Evolutionary conservation across 192 early-diverging fungal genomes (phyloP), one percentile per base, ranked within the genome.

Genomic region (Phlyctochytrium bullatum): DNA sequence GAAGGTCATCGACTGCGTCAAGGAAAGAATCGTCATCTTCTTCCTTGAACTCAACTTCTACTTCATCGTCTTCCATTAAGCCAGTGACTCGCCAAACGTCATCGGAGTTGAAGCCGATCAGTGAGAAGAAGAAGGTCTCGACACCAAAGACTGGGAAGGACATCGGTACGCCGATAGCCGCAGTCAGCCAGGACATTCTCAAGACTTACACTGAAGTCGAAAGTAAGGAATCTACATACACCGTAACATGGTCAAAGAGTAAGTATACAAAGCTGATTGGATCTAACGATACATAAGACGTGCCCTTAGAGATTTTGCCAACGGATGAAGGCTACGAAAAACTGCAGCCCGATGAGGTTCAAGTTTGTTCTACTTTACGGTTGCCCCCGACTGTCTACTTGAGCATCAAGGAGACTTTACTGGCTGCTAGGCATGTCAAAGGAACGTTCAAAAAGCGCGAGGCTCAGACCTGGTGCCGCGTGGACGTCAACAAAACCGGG

Each of bases 401-500:
- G 6, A 76, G 84, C 23, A 91, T 92, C 66, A 95, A 94, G 73
- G 73, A 81, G 23, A 88, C 86, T 25, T 79, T 97, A 63, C 83
- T 97, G 24, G 64, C 78, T 20, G 89, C 88, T 1, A 80, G 86
- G 6, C 69, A 68, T 2, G 74, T 81, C 24, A 64, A 62, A 69
- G 80, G 80, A 2, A 77, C 83, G 0, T 95, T 95, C 72, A 88
- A 89, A 62, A 97, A 97, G 74, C 86, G 90, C 53, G 93, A 94
- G 73, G 95, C 95, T 3, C 92, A 97, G 81, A 87, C 88, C 56
- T 80, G 93, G 66, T 93, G 89, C 62, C 84, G 91, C 34, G 90
- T 97, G 25, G 95, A 97, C 70, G 95, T 97, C 67, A 97, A 97
- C 83, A 97, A 97, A 68, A 80, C 76, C 3, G 74, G 70, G 30